Conservation (phyloP, 441 rosid species). For the Manihot esculenta region DNA sequence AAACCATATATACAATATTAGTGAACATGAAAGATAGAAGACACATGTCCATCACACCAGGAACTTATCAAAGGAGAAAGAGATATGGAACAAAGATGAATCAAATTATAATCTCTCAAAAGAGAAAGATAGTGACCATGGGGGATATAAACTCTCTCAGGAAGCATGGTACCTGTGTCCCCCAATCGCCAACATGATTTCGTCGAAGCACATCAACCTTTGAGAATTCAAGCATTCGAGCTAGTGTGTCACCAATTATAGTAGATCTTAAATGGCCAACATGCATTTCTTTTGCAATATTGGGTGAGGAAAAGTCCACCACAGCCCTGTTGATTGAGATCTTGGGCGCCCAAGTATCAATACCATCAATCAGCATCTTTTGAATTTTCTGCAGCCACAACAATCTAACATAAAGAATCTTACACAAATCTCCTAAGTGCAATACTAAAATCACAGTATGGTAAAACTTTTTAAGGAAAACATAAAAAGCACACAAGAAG, state of each 20-base stretch:
- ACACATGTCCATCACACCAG: background rate
- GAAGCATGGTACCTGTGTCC: conserved; percentile 70
- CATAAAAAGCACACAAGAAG: background rate
- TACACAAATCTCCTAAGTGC: background rate
- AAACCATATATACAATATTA: background rate
- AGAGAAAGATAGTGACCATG: background rate
- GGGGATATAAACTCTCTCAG: conserved; percentile 5
- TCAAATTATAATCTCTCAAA: background rate
- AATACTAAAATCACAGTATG: background rate
- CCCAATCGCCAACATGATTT: conserved; percentile 99
- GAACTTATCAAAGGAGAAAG: no score
- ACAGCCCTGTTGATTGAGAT: conserved; percentile 61
- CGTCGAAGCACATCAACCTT: conserved; percentile 85
- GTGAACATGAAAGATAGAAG: background rate
- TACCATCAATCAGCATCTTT: conserved; percentile 73
- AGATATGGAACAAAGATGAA: background rate
- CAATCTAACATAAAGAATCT: conserved; percentile 14
- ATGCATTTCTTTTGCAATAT: conserved; percentile 96
- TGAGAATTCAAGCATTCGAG: conserved; percentile 91
- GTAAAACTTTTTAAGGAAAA: background rate
- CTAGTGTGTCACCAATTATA: conserved; percentile 86
- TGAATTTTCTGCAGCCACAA: conserved; percentile 57
- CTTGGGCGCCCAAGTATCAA: conserved; percentile 79
- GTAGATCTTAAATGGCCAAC: conserved; percentile 95
- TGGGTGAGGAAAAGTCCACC: conserved; percentile 96